Evolutionary conservation across 2,329 filamentous ascomycete species (phyloP).

Genomic region (Dactylellina parvicollis): DNA sequence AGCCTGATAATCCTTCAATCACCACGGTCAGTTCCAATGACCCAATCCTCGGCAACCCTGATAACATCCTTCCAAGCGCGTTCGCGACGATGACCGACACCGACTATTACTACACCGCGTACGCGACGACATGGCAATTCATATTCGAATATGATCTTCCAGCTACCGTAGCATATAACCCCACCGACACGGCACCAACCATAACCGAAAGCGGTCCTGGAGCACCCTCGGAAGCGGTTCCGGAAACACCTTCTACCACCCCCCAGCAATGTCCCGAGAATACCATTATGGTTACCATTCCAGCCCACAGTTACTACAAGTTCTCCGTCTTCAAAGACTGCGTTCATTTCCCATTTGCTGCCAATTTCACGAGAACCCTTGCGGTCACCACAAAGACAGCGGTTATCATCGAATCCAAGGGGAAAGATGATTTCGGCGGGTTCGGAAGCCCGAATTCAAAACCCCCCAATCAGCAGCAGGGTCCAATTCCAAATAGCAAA

Average conservation of each 20-base stretch:
- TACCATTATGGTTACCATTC: constrained; percentile 27
- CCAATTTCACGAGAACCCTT: constrained; percentile 19
- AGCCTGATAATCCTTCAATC: constrained; percentile 1
- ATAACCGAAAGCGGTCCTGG: neutral
- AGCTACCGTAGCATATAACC: neutral
- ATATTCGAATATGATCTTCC: constrained; percentile 32
- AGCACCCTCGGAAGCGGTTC: neutral
- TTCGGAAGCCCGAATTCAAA: neutral
- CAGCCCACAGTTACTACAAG: neutral
- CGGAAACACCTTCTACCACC: neutral
- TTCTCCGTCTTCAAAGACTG: constrained; percentile 14
- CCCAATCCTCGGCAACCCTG: constrained; percentile 35
- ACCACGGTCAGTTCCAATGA: constrained; percentile 33
- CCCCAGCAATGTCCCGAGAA: constrained; percentile 24
- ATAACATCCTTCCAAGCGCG: constrained; percentile 31
- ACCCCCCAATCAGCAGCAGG: neutral
- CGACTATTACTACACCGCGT: neutral
- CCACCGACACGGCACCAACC: neutral
- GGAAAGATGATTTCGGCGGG: neutral
- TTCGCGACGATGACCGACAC: constrained; percentile 4
- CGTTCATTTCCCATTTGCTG: neutral
- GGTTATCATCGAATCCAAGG: constrained; percentile 42
- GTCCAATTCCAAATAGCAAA: neutral
- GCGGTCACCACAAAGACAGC: constrained; percentile 41
- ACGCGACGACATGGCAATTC: constrained; percentile 22